These are phyloP conservation scores for Neodidymelliopsis sp. DNA, from an alignment of 2,329 filamentous ascomycete species.

Conservation along the genomic window DNA sequence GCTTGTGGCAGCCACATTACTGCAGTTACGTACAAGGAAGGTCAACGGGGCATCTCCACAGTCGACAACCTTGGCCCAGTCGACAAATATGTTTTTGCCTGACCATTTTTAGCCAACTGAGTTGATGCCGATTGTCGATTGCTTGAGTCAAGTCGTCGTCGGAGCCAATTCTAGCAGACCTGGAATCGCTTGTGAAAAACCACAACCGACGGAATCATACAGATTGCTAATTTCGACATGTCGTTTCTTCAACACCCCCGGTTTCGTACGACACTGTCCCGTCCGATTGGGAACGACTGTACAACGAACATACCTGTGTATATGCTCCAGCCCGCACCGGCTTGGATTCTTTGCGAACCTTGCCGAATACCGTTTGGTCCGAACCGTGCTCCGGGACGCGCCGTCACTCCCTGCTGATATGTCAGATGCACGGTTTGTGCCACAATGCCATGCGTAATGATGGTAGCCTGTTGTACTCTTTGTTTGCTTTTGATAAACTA, in stretches of 20 bases:
- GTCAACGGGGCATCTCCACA: conserved; percentile 63
- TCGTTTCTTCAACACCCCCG: no score
- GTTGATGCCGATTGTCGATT: no score
- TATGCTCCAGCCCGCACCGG: conserved; percentile 54
- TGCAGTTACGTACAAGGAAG: conserved; percentile 48
- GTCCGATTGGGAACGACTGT: not conserved
- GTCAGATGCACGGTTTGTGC: conserved; percentile 9
- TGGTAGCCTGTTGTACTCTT: no score
- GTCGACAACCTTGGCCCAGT: conserved; percentile 62
- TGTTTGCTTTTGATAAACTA: no score
- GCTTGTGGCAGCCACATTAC: not conserved
- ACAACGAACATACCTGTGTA: conserved; percentile 54
- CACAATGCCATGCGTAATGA: not conserved
- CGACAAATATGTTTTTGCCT: conserved; percentile 54
- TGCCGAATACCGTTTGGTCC: conserved; percentile 61
- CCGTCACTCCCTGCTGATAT: conserved; percentile 55
- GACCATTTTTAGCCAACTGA: not conserved
- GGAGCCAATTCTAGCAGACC: no score
- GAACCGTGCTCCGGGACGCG: conserved; percentile 60
- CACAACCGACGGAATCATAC: no score
- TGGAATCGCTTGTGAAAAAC: no score
- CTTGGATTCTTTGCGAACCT: conserved; percentile 58
- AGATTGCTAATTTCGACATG: no score
- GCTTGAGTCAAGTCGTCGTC: no score
- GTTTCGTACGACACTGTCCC: not conserved